Evolutionary conservation across 768 basidiomycete genomes (phyloP), one percentile per base, ranked within the genome.

Genomic region (Mrakia hoshinonis): DNA sequence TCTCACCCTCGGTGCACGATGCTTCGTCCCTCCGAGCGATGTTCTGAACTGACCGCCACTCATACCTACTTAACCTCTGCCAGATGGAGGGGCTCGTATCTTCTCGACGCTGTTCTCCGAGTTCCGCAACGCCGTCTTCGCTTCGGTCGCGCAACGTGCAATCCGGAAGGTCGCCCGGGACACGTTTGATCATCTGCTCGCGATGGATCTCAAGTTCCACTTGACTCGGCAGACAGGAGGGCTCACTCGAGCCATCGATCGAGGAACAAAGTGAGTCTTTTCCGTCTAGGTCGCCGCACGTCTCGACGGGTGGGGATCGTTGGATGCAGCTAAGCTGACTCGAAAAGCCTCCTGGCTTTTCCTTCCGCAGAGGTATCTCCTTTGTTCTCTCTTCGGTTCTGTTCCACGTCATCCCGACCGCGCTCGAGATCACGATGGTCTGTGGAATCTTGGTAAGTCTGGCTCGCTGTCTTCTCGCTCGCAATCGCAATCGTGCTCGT

Each of bases 351-450:
- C 12, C 62, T 10, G 20, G 3, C 29, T 34, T 26, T 12, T 31
- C 39, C 52, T 26, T 22, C 1, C 51, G 36, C 76, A 97, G 93
- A 80, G 96, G 96, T 47, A 98, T 99, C 72, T 91, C 92, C 0
- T 99, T 99, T 80, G 85, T 98, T 31, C 81, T 99, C 5, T 91
- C 91, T 73, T 90, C 95, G 0, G 87, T 98, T 49, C 84, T 98
- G 10, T 98, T 98, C 78, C 89, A 96, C 22, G 91, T 99, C 58
- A 89, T 89, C 0, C 96, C 96, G 0, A 99, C 96, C 0, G 96
- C 95, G 0, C 81, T 99, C 65, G 96, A 98, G 79, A 96, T 98
- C 74, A 85, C 88, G 3, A 87, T 99, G 83, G 96, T 99, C 52
- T 98, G 94, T 81, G 95, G 94, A 63, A 99, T 99, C 73, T 80